Conservation (phyloP, 176 grass and related monocot species). For the Eleusine coracana region DNA sequence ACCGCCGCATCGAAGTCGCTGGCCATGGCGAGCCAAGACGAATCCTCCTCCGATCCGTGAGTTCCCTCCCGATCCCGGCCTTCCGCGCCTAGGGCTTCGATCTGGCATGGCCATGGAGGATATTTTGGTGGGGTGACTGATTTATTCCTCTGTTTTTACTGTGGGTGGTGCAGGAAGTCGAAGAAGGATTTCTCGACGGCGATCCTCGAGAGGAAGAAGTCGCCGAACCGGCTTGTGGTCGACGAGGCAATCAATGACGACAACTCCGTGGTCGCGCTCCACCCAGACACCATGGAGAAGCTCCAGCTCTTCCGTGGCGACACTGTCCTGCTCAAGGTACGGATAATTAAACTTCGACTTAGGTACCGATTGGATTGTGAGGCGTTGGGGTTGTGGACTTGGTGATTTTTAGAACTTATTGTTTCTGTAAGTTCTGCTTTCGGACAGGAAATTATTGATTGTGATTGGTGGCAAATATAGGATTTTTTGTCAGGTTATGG, state of each 20-base stretch:
- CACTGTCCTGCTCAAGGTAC: conserved; percentile 79
- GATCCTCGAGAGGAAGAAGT: conserved; percentile 87
- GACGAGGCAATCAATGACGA: conserved; percentile 88
- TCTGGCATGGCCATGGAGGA: conserved; percentile 10
- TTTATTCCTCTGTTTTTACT: neutral
- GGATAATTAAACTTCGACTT: neutral
- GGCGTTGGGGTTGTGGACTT: neutral
- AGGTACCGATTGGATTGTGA: neutral
- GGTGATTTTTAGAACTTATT: neutral
- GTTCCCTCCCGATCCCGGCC: conserved; percentile 33
- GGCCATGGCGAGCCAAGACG: conserved; percentile 62
- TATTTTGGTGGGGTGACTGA: neutral
- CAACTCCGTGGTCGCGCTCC: conserved; percentile 76
- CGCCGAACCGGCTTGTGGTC: conserved; percentile 73
- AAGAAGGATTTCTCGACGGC: conserved; percentile 91
- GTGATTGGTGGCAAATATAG: neutral
- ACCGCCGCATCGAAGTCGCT: conserved; percentile 1
- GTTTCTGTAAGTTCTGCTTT: neutral
- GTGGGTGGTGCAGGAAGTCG: conserved; percentile 56
- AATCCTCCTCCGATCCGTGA: conserved; percentile 82
- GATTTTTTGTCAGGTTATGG: neutral
- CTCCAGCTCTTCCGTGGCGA: conserved; percentile 85
- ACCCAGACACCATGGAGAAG: conserved; percentile 82
- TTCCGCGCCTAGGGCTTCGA: neutral
- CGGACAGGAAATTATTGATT: neutral